These are phyloP conservation scores for Calocybe gangraenosa DNA, from an alignment of 768 basidiomycete species.

Conservation along the genomic window DNA sequence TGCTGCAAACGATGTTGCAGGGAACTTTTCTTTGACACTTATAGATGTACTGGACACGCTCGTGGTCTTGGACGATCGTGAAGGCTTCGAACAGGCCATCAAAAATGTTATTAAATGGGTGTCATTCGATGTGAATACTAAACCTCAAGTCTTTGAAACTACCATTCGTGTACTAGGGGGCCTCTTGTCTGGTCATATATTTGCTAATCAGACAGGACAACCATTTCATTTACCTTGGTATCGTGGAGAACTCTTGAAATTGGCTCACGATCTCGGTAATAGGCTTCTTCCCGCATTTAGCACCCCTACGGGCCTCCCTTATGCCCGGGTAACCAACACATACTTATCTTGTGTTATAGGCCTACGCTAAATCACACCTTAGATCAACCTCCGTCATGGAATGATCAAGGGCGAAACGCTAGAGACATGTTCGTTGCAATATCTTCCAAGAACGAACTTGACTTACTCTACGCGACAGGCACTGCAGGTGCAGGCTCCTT, in stretches of 20 bases:
- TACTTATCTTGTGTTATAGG: constrained; percentile 1
- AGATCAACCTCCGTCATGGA: constrained; percentile 86
- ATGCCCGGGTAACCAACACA: constrained; percentile 64
- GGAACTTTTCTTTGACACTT: constrained; percentile 86
- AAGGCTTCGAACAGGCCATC: constrained; percentile 82
- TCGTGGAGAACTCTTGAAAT: constrained; percentile 64
- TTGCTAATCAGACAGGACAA: constrained; percentile 61
- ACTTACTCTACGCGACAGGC: constrained; percentile 39
- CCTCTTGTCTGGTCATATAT: constrained; percentile 80
- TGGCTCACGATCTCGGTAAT: constrained; percentile 86
- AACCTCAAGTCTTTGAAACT: constrained; percentile 97
- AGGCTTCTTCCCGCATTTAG: constrained; percentile 88
- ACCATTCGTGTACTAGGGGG: constrained; percentile 94
- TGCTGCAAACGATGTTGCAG: constrained; percentile 87
- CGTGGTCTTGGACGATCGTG: constrained; percentile 77
- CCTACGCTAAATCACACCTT: constrained; percentile 6
- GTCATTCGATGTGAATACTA: constrained; percentile 89
- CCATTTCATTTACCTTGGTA: constrained; percentile 85
- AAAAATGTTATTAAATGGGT: constrained; percentile 78
- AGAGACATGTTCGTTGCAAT: constrained; percentile 71
- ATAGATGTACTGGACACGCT: constrained; percentile 85
- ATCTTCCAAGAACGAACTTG: not conserved
- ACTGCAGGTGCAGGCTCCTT: constrained; percentile 92
- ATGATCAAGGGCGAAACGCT: constrained; percentile 68
- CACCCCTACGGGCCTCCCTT: constrained; percentile 89